Conservation (phyloP, 352 stramenopile genomes). For the Pythium plurisporium region DNA sequence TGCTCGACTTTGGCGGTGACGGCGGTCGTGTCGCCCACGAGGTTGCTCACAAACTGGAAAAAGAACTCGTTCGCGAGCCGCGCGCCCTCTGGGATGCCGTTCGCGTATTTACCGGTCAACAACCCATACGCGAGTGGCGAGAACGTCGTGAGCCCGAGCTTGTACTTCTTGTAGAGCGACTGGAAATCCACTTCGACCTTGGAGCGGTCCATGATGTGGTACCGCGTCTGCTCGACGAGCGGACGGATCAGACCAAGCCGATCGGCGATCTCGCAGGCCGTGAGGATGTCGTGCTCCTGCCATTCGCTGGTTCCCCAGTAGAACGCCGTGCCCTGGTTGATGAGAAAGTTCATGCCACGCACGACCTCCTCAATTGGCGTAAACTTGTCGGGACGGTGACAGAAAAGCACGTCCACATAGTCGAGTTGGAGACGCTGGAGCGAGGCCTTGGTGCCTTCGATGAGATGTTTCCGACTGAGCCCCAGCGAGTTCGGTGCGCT, state of each 20-base stretch:
- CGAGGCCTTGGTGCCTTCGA: slow-evolving; percentile 42
- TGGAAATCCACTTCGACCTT: slow-evolving; percentile 39
- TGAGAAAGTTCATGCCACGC: slow-evolving; percentile 46
- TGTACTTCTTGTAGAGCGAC: slow-evolving; percentile 39
- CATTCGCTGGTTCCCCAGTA: slow-evolving; percentile 55
- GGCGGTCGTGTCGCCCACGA: slow-evolving; percentile 15
- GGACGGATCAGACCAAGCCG: slow-evolving; percentile 26
- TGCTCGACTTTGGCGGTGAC: slow-evolving; percentile 13
- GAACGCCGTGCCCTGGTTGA: slow-evolving; percentile 38
- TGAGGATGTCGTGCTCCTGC: slow-evolving; percentile 39
- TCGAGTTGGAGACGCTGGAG: slow-evolving; percentile 36
- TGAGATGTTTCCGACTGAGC: slow-evolving; percentile 43
- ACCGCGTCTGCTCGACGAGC: slow-evolving; percentile 44
- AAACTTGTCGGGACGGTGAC: slow-evolving; percentile 27
- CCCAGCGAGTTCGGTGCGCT: slow-evolving; percentile 25
- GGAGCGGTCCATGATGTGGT: slow-evolving; percentile 46
- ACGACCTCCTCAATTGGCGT: slow-evolving; percentile 42
- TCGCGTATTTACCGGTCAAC: slow-evolving; percentile 62
- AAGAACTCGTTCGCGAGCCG: slow-evolving; percentile 24
- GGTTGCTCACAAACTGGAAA: slow-evolving; percentile 6
- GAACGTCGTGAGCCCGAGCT: slow-evolving; percentile 40
- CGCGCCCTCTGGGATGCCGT: slow-evolving; percentile 24
- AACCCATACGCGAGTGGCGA: slow-evolving; percentile 38
- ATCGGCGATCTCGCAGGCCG: slow-evolving; percentile 36
- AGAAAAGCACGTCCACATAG: slow-evolving; percentile 46